These are phyloP conservation scores for Maudiozyma bulderi DNA, from an alignment of 805 yeast species.

Conservation along the genomic window DNA sequence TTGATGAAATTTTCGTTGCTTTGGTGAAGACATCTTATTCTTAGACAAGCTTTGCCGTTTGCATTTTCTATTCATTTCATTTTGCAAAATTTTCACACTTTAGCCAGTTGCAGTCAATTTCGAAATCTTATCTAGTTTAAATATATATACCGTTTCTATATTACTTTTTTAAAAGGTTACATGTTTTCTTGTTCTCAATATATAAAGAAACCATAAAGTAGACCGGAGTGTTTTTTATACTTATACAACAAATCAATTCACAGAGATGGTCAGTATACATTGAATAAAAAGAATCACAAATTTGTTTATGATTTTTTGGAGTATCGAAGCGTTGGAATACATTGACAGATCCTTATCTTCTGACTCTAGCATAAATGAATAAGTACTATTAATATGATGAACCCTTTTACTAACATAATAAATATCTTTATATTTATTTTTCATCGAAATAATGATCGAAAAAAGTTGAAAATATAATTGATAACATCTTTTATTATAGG, in stretches of 20 bases:
- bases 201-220: slow-evolving; percentile 12
- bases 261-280: slow-evolving; percentile 94
- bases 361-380: no score
- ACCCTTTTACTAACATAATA: no score
- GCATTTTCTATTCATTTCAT: no score
- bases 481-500: slow-evolving; percentile 37
- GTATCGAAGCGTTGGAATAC: no score
- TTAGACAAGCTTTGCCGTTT: no score
- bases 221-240: slow-evolving; percentile 84
- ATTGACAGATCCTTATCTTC: no score
- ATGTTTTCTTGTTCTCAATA: neutral
- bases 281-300: slow-evolving; percentile 3
- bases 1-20: no score
- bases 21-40: no score
- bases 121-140: neutral
- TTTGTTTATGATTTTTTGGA: neutral
- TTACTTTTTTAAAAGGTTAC: neutral
- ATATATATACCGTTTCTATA: neutral
- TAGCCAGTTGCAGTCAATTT: neutral
- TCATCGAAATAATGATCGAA: no score
- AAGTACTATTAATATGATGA: no score
- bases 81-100: neutral
- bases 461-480: no score
- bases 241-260: slow-evolving; percentile 32
- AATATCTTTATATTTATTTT: no score